A percentile compares a stretch with the other conserved stretches of the same genome.
These are phyloP conservation scores for Xylaria sp. DNA, from an alignment of 2,329 filamentous ascomycete species.

Conservation along the genomic window DNA sequence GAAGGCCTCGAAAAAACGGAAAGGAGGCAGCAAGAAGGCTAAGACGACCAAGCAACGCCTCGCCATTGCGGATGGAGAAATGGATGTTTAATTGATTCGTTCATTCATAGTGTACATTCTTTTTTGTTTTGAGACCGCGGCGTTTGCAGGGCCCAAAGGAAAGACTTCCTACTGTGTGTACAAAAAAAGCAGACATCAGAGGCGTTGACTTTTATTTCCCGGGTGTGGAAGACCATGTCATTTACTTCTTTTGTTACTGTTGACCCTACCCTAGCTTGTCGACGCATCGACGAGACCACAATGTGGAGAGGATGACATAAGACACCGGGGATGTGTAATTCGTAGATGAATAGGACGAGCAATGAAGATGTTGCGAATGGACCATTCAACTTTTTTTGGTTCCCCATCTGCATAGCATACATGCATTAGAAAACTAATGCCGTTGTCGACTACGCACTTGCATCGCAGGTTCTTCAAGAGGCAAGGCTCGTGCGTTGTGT, in stretches of 20 bases:
- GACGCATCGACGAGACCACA: too few relatives aligned
- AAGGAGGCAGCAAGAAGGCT: conserved; percentile 64
- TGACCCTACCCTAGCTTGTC: too few relatives aligned
- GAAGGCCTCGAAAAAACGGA: conserved; percentile 55
- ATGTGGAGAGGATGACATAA: too few relatives aligned
- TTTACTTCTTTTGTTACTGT: too few relatives aligned
- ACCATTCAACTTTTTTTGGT: neutral
- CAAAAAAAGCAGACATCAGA: conserved; percentile 26
- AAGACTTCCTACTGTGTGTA: conserved; percentile 24
- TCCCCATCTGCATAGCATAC: too few relatives aligned
- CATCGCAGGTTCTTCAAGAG: too few relatives aligned
- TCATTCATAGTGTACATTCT: conserved; percentile 23
- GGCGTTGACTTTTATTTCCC: conserved; percentile 21
- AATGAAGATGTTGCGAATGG: conserved; percentile 5
- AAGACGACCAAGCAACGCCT: conserved; percentile 73
- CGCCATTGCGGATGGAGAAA: conserved; percentile 68
- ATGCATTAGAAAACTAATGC: too few relatives aligned
- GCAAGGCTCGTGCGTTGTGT: too few relatives aligned
- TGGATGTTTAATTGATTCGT: conserved; percentile 44
- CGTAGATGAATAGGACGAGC: conserved; percentile 7
- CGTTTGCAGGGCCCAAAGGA: conserved; percentile 16
- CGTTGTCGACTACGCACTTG: too few relatives aligned
- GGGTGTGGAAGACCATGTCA: too few relatives aligned
- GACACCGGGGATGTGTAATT: conserved; percentile 2
- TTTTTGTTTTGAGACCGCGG: conserved; percentile 26